Evolutionary conservation across 2,329 filamentous ascomycete genomes (phyloP), one percentile per base, ranked within the genome.

Genomic region (Scedosporium boydii): DNA sequence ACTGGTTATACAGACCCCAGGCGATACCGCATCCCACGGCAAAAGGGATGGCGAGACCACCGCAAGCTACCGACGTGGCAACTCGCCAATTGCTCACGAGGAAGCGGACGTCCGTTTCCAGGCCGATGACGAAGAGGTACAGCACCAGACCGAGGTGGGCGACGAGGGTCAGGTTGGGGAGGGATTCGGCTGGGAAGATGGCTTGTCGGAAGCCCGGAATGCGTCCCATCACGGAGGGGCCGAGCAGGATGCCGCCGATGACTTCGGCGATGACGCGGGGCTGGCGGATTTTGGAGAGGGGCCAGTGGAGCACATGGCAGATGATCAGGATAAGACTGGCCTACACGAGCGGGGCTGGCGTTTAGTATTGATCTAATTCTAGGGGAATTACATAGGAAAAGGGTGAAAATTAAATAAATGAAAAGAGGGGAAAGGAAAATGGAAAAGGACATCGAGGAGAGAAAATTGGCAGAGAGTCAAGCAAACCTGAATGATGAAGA

Each of bases 241-340:
- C 92, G 1, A 96, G 82, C 44, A 96, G 74, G 69, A 95, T 90
- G 61, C 90, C 90, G n/a, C 88, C 89, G 62, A 93, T 85, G 63
- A 95, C 90, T 75, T 95, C 90, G 59, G 90, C 88, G 68, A 95
- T 93, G 67, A 95, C 90, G 57, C 88, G 85, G 65, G 90, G 90
- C 70, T 95, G 90, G 62, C 88, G 86, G 59, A 95, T 80, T 69
- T 87, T 87, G 67, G 87, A 87, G 4, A 93, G 82, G 9, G 90
- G 90, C 76, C 83, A 92, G 71, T 93, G 89, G 21, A 93, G 70
- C 10, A 77, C 63, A 60, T 80, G 75, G 59, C 79, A 82, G 58
- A 81, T 75, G 44, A 82, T 75, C 65, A 81, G 72, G 62, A 77
- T 77, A 42, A 82, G 85, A 58, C 71, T 65, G 55, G 72, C 74